Conservation (phyloP, 345 rosid genomes). For the Gossypium anomalum region DNA sequence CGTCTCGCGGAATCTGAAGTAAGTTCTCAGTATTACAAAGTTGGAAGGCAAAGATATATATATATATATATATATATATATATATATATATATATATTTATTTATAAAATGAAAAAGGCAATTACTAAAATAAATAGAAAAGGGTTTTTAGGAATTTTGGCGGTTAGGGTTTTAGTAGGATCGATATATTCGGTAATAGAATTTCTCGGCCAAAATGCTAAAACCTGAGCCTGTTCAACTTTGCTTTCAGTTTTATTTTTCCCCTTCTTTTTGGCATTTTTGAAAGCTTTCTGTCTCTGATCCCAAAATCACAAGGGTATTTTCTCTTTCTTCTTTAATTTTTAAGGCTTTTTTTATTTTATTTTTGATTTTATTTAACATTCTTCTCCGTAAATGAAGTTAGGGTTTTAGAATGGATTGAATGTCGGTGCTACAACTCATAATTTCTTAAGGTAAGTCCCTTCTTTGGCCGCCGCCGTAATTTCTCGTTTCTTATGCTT, state of each 20-base stretch:
- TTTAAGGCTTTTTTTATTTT: not conserved
- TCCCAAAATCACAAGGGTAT: not conserved
- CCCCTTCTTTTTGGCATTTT: not conserved
- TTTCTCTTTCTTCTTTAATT: not conserved
- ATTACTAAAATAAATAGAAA: not conserved
- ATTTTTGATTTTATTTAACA: not conserved
- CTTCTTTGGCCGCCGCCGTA: not conserved
- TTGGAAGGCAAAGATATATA: no score
- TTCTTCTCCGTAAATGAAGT: constrained; percentile 5
- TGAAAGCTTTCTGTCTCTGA: not conserved
- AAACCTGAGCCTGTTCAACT: not conserved
- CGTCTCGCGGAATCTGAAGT: no score
- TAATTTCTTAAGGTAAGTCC: constrained; percentile 16
- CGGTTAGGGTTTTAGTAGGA: constrained; percentile 5
- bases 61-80: no score
- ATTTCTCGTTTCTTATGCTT: not conserved
- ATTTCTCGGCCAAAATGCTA: not conserved
- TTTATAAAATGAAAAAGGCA: not conserved
- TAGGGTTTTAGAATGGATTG: constrained; percentile 19
- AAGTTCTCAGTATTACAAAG: no score
- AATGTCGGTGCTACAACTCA: constrained; percentile 13
- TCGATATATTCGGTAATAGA: not conserved
- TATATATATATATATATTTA: no score
- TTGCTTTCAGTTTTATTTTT: no score
- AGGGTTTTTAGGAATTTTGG: not conserved